Evolutionary conservation across 345 rosid genomes (phyloP), one percentile per base, ranked within the genome.

Genomic region (Eucalyptus dawsonii): DNA sequence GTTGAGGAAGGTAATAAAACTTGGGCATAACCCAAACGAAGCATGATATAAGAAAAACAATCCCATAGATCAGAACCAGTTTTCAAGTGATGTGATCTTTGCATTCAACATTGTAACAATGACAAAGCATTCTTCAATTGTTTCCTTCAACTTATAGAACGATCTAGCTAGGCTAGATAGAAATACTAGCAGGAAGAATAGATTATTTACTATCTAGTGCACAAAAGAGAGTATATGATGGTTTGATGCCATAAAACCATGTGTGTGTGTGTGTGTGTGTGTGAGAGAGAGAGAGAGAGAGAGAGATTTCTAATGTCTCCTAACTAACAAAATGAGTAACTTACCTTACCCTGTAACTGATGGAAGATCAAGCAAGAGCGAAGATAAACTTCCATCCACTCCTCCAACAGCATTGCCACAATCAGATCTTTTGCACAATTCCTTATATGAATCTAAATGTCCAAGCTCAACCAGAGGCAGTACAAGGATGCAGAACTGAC

Each of bases 261-360:
- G 44, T 56, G 62, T 22, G 56, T 7, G 56, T 7, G 56, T 17
- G 58, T 19, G 56, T 1, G 24, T 16, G 19, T n/a, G 19, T 3
- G 56, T 7, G 58, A 21, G 10, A 53, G 60, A 54, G 60, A 54
- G 60, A 54, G 62, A 56, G 62, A 16, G 42, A 24, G 85, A 27
- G 62, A 40, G 80, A 34, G 53, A 56, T 80, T 37, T 50, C 86
- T 88, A 88, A 50, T 54, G 69, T 60, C 49, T 65, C 76, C 87
- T 21, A 76, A 89, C 90, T 34, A 88, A 87, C 40, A 80, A 83
- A 58, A 86, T 86, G 91, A 86, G 93, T 24, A 92, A 93, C 97
- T 92, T 94, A 96, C 97, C 95, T 91, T 94, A 97, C 99, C 99
- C 99, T 94, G 99, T 97, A 95, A 98, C 94, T 92, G 98, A 97